phyloP scores from a whole-genome alignment of 2,329 filamentous ascomycete genomes.

The Trichoderma polysporum region DNA sequence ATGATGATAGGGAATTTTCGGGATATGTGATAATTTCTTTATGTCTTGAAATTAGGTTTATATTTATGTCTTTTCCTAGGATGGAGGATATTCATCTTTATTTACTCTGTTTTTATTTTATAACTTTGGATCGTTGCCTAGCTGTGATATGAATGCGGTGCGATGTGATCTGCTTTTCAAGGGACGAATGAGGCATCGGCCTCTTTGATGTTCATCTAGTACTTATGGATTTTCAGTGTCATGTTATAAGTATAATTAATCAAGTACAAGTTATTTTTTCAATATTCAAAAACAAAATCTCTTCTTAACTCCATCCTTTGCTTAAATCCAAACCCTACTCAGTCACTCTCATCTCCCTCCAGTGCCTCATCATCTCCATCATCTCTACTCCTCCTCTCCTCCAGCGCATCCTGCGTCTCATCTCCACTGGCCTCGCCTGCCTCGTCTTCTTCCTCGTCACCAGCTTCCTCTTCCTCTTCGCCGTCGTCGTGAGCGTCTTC shows the following conservation, averaged over 20 bases:
- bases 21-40: too few relatives aligned
- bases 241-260: not conserved
- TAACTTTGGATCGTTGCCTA: not conserved
- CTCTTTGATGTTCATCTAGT: not conserved
- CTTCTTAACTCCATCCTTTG: not conserved
- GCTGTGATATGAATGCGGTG: not conserved
- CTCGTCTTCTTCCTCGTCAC: conserved; percentile 42
- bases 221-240: not conserved
- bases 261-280: not conserved
- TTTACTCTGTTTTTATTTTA: not conserved
- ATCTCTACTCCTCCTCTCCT: conserved; percentile 48
- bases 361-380: conserved; percentile 58
- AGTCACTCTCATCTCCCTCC: conserved; percentile 62
- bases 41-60: not conserved
- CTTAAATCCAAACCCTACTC: conserved; percentile 11
- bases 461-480: conserved; percentile 49
- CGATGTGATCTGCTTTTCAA: not conserved
- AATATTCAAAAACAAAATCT: not conserved
- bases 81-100: not conserved
- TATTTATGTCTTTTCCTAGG: not conserved
- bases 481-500: conserved; percentile 42
- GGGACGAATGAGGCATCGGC: not conserved
- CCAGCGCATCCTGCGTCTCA: conserved; percentile 53
- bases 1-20: too few relatives aligned
- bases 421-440: conserved; percentile 53